phyloP scores from a whole-genome alignment of 768 basidiomycete genomes.

The Suillus subalutaceus region DNA sequence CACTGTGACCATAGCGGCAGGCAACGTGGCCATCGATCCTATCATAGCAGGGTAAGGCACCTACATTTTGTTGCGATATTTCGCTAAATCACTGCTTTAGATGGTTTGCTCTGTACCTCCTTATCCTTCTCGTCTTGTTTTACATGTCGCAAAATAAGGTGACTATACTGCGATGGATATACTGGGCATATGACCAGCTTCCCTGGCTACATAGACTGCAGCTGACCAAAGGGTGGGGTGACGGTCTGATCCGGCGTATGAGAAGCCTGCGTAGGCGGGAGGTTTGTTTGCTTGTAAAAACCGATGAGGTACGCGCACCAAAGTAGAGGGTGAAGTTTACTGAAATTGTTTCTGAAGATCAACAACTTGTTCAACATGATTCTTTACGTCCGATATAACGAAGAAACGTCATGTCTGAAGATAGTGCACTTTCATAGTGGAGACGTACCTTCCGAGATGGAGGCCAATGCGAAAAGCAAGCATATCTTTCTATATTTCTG shows the following conservation, averaged over 20 bases:
- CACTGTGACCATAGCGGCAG: conserved; percentile 48
- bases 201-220: conserved; percentile 46
- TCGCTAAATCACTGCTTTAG: conserved; percentile 32
- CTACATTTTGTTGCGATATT: neutral
- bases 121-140: conserved; percentile 51
- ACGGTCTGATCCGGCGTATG: conserved; percentile 47
- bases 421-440: conserved; percentile 66
- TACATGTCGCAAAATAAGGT: conserved; percentile 56
- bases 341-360: conserved; percentile 46
- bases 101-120: conserved; percentile 66
- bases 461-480: conserved; percentile 67
- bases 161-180: conserved; percentile 51
- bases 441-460: conserved; percentile 69
- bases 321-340: neutral
- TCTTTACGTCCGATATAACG: conserved; percentile 66
- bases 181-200: conserved; percentile 68
- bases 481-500: neutral
- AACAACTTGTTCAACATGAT: conserved; percentile 66
- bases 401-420: conserved; percentile 70
- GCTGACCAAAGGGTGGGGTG: conserved; percentile 45
- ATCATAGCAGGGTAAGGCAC: conserved; percentile 52
- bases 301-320: conserved; percentile 56
- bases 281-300: conserved; percentile 62
- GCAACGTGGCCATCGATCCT: conserved; percentile 63
- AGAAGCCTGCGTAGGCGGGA: conserved; percentile 50